Evolutionary conservation across 768 basidiomycete genomes (phyloP).

Genomic region (Sarcodon sp.): DNA sequence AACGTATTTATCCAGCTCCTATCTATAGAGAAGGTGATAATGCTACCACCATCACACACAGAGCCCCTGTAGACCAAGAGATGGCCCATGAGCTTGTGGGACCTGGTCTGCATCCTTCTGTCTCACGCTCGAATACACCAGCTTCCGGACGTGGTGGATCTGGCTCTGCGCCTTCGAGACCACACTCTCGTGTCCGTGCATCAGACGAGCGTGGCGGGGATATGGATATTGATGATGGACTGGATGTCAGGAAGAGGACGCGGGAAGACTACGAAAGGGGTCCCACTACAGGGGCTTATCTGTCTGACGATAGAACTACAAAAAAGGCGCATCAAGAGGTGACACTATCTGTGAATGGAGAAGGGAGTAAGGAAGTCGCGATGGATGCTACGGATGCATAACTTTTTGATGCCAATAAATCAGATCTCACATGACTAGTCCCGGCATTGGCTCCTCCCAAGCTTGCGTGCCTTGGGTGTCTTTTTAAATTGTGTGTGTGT

Average conservation of each 20-base stretch:
- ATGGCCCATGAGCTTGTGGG: constrained; percentile 5
- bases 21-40: not conserved
- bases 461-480: too few relatives aligned
- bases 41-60: constrained; percentile 3
- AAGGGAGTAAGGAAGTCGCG: not conserved
- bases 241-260: not conserved
- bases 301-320: not conserved
- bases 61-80: constrained; percentile 11
- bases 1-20: not conserved
- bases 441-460: too few relatives aligned
- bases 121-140: constrained; percentile 13
- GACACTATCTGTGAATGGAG: not conserved
- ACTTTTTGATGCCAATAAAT: not conserved
- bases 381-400: not conserved
- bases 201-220: not conserved
- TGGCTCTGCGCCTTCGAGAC: constrained; percentile 12
- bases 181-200: not conserved
- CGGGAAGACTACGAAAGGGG: not conserved
- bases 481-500: too few relatives aligned
- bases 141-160: constrained; percentile 9
- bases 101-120: constrained; percentile 4
- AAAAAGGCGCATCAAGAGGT: not conserved
- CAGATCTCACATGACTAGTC: too few relatives aligned
- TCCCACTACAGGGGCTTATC: not conserved
- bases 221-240: not conserved